Percentiles rank a stretch among this genome's conserved stretches.
phyloP scores from a whole-genome alignment of 139 green algal species.

The Chlorella sp. region DNA sequence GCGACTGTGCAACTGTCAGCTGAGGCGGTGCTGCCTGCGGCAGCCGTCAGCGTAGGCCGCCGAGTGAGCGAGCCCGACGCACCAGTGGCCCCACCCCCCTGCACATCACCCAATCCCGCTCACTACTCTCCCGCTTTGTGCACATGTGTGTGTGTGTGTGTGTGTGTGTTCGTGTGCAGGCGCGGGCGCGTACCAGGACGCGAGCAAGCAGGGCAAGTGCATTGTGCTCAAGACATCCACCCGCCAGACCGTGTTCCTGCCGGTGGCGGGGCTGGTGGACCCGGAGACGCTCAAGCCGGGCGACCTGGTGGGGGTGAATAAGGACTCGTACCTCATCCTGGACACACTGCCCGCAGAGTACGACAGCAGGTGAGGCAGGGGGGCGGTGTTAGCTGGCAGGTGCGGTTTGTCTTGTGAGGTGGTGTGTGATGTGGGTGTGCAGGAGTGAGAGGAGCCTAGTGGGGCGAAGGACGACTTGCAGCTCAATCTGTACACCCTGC shows the following conservation, averaged over 20 bases:
- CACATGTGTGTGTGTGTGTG: background rate
- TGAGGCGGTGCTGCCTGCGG: too few relatives aligned
- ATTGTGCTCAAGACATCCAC: constrained; percentile 99
- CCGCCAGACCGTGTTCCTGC: constrained; percentile 98
- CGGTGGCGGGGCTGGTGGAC: constrained; percentile 97
- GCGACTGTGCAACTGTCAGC: too few relatives aligned
- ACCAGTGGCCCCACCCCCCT: too few relatives aligned
- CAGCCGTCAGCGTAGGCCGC: too few relatives aligned
- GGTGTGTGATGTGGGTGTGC: background rate
- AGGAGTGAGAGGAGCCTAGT: background rate
- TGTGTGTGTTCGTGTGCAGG: background rate
- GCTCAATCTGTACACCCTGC: constrained; percentile 97
- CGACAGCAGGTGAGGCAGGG: constrained; percentile 91
- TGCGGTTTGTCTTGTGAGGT: background rate
- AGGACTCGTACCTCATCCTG: constrained; percentile 98
- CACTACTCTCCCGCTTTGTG: constrained; percentile 60
- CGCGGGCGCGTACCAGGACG: constrained; percentile 85
- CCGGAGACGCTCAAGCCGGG: constrained; percentile 83
- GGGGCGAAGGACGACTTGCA: constrained; percentile 99
- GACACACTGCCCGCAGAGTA: constrained; percentile 99
- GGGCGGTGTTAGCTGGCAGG: background rate
- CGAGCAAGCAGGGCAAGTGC: constrained; percentile 91
- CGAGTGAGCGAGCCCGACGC: too few relatives aligned
- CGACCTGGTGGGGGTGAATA: constrained; percentile 99
- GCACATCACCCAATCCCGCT: background rate